A percentile compares a stretch with the other conserved stretches of the same genome.
Evolutionary conservation across 768 basidiomycete genomes (phyloP).

Genomic region (Coprinellus micaceus): DNA sequence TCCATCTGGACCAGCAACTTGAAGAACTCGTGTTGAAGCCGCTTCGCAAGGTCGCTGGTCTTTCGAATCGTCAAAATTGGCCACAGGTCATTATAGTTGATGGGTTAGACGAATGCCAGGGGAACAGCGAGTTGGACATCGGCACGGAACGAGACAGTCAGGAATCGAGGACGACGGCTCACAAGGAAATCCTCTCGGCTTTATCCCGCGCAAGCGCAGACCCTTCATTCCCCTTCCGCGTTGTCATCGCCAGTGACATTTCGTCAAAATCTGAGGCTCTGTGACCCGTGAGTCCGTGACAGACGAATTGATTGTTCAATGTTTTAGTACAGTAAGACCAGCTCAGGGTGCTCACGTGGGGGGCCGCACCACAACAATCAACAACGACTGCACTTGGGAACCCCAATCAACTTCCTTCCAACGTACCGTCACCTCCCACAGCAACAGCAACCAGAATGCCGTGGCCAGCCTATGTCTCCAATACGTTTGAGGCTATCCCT

Average conservation of each 20-base stretch:
- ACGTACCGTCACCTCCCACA: neutral
- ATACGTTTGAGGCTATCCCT: conserved; percentile 11
- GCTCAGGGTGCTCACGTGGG: no score
- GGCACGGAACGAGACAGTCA: no score
- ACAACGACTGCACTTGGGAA: no score
- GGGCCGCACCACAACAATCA: no score
- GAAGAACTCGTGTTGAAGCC: neutral
- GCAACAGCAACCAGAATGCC: conserved; percentile 9
- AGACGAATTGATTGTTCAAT: no score
- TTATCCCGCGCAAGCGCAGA: neutral
- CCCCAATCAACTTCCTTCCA: neutral
- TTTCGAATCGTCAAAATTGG: neutral
- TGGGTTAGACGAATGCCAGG: conserved; percentile 11
- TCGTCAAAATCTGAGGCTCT: no score
- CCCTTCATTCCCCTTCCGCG: neutral
- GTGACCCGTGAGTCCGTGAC: no score
- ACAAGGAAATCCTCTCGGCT: neutral
- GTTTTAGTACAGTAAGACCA: no score
- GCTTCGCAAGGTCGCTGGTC: neutral
- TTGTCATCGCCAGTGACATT: neutral
- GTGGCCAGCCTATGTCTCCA: conserved; percentile 8
- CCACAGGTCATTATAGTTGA: conserved; percentile 5
- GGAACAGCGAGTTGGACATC: neutral
- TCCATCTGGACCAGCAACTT: neutral
- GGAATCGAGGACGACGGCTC: neutral